These are phyloP conservation scores for Castanospermum australe DNA, from an alignment of 306 rosid genomes.

Conservation along the genomic window DNA sequence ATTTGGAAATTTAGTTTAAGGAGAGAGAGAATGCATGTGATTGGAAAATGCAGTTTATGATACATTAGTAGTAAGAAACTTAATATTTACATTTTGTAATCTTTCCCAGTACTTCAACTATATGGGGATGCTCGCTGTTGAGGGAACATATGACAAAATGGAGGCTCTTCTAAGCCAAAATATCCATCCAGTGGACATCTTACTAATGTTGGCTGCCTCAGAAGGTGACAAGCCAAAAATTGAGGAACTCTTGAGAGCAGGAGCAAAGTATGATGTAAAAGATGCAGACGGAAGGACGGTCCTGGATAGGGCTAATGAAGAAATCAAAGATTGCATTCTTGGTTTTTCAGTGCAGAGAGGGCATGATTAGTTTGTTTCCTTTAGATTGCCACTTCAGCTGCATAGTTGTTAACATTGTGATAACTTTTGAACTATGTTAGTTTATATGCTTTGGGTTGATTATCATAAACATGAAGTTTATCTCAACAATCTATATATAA, in stretches of 20 bases:
- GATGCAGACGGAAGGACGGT: slow-evolving; percentile 84
- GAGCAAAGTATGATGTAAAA: slow-evolving; percentile 66
- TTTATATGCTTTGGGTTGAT: slow-evolving; percentile 8
- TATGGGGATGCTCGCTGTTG: slow-evolving; percentile 99
- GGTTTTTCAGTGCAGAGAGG: slow-evolving; percentile 61
- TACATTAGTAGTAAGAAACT: neutral
- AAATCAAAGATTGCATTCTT: slow-evolving; percentile 75
- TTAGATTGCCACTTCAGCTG: slow-evolving; percentile 6
- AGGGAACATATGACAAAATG: slow-evolving; percentile 90
- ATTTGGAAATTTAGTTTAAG: neutral
- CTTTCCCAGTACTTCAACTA: slow-evolving; percentile 81
- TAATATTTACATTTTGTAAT: neutral
- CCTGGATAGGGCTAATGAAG: slow-evolving; percentile 66
- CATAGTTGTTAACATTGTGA: slow-evolving; percentile 20
- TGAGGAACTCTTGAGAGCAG: slow-evolving; percentile 93
- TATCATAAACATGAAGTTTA: neutral
- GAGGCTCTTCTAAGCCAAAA: slow-evolving; percentile 78
- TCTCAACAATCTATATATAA: neutral
- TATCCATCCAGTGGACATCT: slow-evolving; percentile 88
- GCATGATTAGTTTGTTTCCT: slow-evolving; percentile 47
- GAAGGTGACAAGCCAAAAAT: slow-evolving; percentile 91
- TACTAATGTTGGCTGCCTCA: slow-evolving; percentile 73
- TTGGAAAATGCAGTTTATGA: neutral
- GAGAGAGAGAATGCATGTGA: neutral
- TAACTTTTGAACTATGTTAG: slow-evolving; percentile 13